phyloP scores from a whole-genome alignment of 495 filamentous ascomycete genomes.

The Astrothelium macrocarpum region DNA sequence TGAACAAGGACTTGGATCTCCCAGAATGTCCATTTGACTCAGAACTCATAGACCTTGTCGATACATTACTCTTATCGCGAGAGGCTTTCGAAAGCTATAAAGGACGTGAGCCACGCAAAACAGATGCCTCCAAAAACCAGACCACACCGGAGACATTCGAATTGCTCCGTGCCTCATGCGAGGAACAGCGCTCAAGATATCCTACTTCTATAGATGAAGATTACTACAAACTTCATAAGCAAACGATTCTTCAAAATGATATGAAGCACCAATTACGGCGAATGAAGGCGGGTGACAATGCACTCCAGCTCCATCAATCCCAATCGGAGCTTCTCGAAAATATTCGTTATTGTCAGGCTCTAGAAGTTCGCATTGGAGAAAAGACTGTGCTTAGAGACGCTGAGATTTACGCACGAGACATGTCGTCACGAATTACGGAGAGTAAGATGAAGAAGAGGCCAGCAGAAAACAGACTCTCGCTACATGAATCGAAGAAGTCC shows the following conservation, averaged over 20 bases:
- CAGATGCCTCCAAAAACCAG: conserved; percentile 27
- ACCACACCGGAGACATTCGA: neutral
- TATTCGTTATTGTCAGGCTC: neutral
- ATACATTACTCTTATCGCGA: conserved; percentile 34
- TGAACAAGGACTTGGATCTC: conserved; percentile 18
- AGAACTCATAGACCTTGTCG: conserved; percentile 44
- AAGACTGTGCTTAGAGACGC: neutral
- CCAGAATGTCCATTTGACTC: conserved; percentile 32
- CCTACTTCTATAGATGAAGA: neutral
- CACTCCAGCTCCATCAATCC: neutral
- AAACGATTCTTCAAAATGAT: neutral
- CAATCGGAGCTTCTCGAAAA: neutral
- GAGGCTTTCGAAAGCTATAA: conserved; percentile 27
- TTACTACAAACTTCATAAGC: neutral
- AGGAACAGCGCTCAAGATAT: neutral
- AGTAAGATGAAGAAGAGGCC: neutral
- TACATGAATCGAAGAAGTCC: neutral
- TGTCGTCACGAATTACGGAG: neutral
- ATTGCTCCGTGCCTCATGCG: neutral
- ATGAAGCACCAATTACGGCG: neutral
- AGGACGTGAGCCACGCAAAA: conserved; percentile 43
- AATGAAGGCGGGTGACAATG: neutral
- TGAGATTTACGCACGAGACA: neutral
- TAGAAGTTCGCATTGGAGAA: neutral
- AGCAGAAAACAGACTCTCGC: neutral